Evolutionary conservation across 768 basidiomycete genomes (phyloP).

Genomic region (Podaxis rugospora): DNA sequence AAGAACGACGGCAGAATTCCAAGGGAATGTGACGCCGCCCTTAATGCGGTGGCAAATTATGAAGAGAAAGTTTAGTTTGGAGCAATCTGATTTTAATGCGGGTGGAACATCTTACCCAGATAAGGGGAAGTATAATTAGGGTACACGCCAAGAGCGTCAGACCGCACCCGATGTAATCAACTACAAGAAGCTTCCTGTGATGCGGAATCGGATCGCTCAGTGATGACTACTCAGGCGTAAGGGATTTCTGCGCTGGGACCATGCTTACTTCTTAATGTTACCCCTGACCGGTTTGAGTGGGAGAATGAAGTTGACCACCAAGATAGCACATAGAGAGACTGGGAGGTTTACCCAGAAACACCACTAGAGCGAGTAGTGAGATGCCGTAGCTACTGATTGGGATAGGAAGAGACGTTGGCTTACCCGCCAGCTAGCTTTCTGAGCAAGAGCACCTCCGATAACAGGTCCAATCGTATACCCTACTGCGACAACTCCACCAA

Average conservation of each 20-base stretch:
- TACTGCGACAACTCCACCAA: conserved; percentile 50
- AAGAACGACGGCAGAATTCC: conserved; percentile 64
- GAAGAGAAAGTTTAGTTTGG: background rate
- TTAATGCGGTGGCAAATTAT: conserved; percentile 25
- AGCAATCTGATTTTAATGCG: background rate
- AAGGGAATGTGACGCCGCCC: conserved; percentile 72
- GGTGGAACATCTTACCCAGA: conserved; percentile 46
- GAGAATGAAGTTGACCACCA: conserved; percentile 55
- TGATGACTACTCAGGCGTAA: background rate
- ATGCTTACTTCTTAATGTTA: conserved; percentile 40
- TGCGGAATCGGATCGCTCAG: background rate
- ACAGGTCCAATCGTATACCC: conserved; percentile 67
- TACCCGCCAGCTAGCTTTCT: conserved; percentile 62
- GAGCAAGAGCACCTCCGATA: conserved; percentile 59
- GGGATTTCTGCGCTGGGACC: background rate
- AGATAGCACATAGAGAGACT: conserved; percentile 46
- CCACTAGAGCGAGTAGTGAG: conserved; percentile 39
- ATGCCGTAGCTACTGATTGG: background rate
- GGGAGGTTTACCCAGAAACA: conserved; percentile 75
- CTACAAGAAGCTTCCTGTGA: conserved; percentile 52
- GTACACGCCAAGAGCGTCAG: conserved; percentile 59
- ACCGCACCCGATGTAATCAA: conserved; percentile 60
- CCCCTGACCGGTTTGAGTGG: conserved; percentile 70
- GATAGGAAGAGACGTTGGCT: conserved; percentile 14
- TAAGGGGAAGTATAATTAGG: conserved; percentile 63